These are phyloP conservation scores for Abrus pulchellus DNA, from an alignment of 306 rosid genomes.

Conservation along the genomic window DNA sequence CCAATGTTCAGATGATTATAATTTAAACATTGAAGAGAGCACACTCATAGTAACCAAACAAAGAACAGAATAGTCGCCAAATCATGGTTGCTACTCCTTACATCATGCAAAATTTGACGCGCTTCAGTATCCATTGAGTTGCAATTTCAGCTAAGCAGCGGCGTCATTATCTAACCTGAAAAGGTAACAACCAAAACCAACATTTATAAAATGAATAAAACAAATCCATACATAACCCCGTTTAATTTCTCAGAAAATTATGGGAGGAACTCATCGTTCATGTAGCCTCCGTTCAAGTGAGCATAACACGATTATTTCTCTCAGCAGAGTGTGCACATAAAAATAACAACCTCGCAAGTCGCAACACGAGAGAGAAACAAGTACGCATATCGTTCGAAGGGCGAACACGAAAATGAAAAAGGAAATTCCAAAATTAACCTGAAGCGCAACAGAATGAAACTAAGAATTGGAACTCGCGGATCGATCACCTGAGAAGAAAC, in stretches of 20 bases:
- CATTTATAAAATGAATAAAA: neutral
- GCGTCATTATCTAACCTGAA: slow-evolving; percentile 46
- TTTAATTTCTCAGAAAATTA: neutral
- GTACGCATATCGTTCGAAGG: neutral
- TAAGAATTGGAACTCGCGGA: neutral
- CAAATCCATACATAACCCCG: slow-evolving; percentile 20
- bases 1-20: neutral
- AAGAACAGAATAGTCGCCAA: slow-evolving; percentile 1
- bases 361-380: neutral
- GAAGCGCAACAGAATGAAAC: neutral
- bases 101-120: slow-evolving; percentile 54
- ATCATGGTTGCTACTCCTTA: slow-evolving; percentile 55
- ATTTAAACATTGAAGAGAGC: slow-evolving; percentile 9
- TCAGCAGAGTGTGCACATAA: slow-evolving; percentile 3
- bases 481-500: slow-evolving; percentile 25
- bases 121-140: slow-evolving; percentile 52
- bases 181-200: slow-evolving; percentile 31
- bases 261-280: slow-evolving; percentile 21
- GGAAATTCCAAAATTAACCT: slow-evolving; percentile 21
- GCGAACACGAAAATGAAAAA: neutral
- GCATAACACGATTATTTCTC: neutral
- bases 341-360: slow-evolving; percentile 31
- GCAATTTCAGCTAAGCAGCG: slow-evolving; percentile 38
- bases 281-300: slow-evolving; percentile 26
- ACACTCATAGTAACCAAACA: slow-evolving; percentile 16